Conservation (phyloP, 108 stramenopile genomes). For the Discostella stelligeroides region DNA sequence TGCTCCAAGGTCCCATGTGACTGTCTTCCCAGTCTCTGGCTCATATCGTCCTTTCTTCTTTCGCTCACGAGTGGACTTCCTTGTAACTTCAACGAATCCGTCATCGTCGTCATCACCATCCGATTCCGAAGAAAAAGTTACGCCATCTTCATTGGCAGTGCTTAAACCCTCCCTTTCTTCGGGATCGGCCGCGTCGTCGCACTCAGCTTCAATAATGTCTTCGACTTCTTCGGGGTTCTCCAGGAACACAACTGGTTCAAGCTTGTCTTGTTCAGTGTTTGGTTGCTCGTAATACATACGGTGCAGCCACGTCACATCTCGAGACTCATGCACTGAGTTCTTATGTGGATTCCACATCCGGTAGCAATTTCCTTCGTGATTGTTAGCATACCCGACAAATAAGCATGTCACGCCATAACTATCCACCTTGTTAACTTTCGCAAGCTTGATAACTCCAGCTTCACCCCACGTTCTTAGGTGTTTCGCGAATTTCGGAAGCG, state of each 20-base stretch:
- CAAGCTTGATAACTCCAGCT: constrained; percentile 18
- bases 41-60: neutral
- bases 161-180: neutral
- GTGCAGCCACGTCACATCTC: constrained; percentile 42
- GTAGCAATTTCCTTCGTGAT: constrained; percentile 33
- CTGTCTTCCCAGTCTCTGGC: neutral
- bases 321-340: constrained; percentile 11
- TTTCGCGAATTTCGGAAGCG: too few species aligned
- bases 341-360: constrained; percentile 35
- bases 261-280: neutral
- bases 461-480: constrained; percentile 33
- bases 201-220: neutral
- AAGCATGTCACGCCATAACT: constrained; percentile 22
- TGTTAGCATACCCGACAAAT: constrained; percentile 35
- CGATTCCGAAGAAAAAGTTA: neutral
- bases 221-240: neutral
- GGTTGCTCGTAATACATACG: constrained; percentile 25
- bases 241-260: neutral
- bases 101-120: neutral
- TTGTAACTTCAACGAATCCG: neutral
- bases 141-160: neutral
- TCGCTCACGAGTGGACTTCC: neutral
- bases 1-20: neutral
- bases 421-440: constrained; percentile 6
- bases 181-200: too few species aligned